Conservation (phyloP, 768 basidiomycete species). For the Xanthoconium purpureum region DNA sequence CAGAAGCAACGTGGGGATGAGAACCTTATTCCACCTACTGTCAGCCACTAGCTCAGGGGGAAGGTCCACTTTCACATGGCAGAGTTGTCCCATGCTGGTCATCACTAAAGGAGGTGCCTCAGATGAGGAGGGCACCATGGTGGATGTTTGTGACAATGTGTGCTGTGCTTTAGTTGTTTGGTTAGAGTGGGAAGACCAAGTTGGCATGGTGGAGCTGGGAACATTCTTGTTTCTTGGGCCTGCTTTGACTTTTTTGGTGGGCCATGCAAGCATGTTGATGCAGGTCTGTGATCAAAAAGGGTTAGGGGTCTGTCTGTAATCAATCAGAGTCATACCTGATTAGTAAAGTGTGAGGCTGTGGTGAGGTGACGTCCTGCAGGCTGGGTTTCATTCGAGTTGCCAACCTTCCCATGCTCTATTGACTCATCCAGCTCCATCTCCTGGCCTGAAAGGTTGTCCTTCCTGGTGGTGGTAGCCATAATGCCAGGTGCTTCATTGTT, state of each 20-base stretch:
- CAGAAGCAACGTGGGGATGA: neutral
- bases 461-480: no score
- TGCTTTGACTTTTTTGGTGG: neutral
- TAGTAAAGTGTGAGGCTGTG: neutral
- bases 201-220: neutral
- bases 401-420: no score
- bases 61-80: neutral
- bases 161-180: no score
- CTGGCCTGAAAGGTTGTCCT: neutral
- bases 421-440: neutral
- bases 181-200: neutral
- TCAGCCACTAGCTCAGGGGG: neutral
- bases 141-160: neutral
- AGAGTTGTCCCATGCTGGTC: no score
- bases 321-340: neutral
- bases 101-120: no score
- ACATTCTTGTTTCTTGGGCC: neutral
- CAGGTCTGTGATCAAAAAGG: neutral
- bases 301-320: neutral
- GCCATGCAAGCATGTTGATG: neutral
- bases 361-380: neutral
- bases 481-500: no score
- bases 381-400: neutral
- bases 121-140: neutral
- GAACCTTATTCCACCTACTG: neutral